Evolutionary conservation across 305 asterid genomes (phyloP).

Genomic region (Ilex paraguariensis): DNA sequence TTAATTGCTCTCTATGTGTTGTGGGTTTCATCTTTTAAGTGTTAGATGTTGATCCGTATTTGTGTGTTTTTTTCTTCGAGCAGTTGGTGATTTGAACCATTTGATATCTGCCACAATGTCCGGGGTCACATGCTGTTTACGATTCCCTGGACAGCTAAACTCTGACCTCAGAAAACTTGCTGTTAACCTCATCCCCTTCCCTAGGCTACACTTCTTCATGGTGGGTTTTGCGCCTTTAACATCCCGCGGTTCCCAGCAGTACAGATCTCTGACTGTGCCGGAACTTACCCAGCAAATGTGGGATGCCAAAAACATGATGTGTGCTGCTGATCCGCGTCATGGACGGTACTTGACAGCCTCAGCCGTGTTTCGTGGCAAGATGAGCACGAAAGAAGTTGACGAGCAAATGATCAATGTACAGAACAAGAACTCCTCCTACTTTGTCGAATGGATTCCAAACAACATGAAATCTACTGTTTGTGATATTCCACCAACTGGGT

Average conservation of each 20-base stretch:
- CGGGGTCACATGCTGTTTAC: conserved; percentile 19
- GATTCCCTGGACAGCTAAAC: conserved; percentile 22
- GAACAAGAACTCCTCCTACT: conserved; percentile 23
- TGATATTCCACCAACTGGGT: conserved; percentile 20
- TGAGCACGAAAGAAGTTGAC: conserved; percentile 22
- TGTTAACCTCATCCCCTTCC: conserved; percentile 16
- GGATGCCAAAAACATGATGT: conserved; percentile 16
- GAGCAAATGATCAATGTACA: conserved; percentile 24
- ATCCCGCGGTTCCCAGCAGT: conserved; percentile 20
- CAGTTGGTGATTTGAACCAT: conserved; percentile 23
- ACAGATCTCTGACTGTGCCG: conserved; percentile 16
- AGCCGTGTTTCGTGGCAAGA: conserved; percentile 19
- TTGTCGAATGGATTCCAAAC: conserved; percentile 23
- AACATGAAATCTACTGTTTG: conserved; percentile 21
- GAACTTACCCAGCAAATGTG: conserved; percentile 13
- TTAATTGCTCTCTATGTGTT: neutral
- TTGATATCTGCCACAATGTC: conserved; percentile 22
- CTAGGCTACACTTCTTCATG: conserved; percentile 24
- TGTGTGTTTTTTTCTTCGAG: neutral
- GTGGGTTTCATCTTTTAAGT: neutral
- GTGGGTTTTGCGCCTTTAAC: conserved; percentile 20
- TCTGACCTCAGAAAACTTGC: conserved; percentile 16
- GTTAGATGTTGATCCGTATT: conserved; percentile 8
- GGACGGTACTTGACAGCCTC: conserved; percentile 21
- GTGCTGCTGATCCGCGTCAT: conserved; percentile 21